Evolutionary conservation across 73 alveolate genomes (phyloP).

Genomic region (Symbiodinium natans): DNA sequence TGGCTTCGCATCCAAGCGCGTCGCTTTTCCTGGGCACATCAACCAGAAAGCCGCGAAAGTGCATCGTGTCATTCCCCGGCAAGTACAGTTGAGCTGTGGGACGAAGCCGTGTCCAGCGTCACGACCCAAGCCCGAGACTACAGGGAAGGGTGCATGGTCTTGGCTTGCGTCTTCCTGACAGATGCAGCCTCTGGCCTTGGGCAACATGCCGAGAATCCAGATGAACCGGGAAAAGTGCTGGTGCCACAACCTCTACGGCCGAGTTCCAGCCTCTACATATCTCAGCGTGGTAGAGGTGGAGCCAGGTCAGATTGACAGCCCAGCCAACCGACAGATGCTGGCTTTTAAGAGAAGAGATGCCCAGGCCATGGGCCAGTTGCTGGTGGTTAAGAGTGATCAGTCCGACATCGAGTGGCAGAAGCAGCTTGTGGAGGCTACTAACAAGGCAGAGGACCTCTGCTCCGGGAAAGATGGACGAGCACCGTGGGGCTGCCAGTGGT

Average conservation of each 20-base stretch:
- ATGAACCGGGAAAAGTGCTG: not conserved
- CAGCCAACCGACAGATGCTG: not conserved
- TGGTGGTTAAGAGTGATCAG: not conserved
- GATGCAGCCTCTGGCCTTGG: constrained; percentile 4
- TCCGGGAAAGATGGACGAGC: not conserved
- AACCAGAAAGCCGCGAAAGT: not conserved
- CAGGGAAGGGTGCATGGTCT: not conserved
- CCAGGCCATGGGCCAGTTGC: not conserved
- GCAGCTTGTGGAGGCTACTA: not conserved
- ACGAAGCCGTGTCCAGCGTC: not conserved
- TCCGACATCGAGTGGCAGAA: not conserved
- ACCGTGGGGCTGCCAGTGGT: constrained; percentile 11
- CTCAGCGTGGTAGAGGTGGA: constrained; percentile 5
- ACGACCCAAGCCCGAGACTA: not conserved
- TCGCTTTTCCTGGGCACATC: not conserved
- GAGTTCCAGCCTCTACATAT: not conserved
- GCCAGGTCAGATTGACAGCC: not conserved
- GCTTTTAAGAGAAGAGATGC: not conserved
- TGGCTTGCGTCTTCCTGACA: constrained; percentile 29
- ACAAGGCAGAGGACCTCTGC: not conserved
- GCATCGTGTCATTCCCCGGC: constrained; percentile 39
- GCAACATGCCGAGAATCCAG: not conserved
- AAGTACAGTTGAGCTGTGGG: not conserved
- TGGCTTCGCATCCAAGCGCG: not conserved
- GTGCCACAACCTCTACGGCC: constrained; percentile 4